Conservation (phyloP, 2,329 filamentous ascomycete species). For the Ophiostoma sp. region DNA sequence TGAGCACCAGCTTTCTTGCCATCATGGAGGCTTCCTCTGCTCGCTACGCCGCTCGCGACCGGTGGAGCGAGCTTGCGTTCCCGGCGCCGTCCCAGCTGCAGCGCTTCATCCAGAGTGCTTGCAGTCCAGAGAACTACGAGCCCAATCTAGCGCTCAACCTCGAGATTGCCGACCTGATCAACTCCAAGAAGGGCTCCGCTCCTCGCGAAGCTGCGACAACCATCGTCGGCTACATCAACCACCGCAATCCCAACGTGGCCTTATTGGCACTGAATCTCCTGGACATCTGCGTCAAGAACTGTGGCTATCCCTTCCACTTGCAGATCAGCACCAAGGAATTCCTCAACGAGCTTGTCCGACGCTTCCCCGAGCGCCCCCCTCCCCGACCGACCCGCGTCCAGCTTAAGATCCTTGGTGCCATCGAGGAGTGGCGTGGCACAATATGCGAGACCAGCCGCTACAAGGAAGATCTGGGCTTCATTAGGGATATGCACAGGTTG, state of each 20-base stretch:
- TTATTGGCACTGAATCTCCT: constrained; percentile 87
- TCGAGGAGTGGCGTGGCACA: constrained; percentile 97
- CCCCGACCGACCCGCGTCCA: constrained; percentile 84
- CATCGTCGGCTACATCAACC: constrained; percentile 93
- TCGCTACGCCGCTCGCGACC: constrained; percentile 91
- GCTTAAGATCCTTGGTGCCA: constrained; percentile 87
- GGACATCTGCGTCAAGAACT: constrained; percentile 99
- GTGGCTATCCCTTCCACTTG: constrained; percentile 96
- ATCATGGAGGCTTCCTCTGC: constrained; percentile 91
- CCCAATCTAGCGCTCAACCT: constrained; percentile 95
- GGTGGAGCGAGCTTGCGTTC: constrained; percentile 80
- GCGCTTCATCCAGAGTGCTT: constrained; percentile 93
- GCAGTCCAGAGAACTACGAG: constrained; percentile 96
- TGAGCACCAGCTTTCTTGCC: background rate
- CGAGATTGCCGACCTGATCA: constrained; percentile 94
- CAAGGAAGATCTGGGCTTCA: constrained; percentile 94
- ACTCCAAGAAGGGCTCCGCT: constrained; percentile 93
- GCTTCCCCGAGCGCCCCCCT: constrained; percentile 92
- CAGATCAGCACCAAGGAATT: constrained; percentile 99
- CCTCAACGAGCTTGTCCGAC: constrained; percentile 92
- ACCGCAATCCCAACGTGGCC: constrained; percentile 93
- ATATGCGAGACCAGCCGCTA: constrained; percentile 98
- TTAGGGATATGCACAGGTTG: constrained; percentile 94
- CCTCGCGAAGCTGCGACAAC: constrained; percentile 92
- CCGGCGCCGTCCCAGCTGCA: constrained; percentile 83